Percentiles rank a stretch among this genome's conserved stretches.
Conservation (phyloP, 352 stramenopile species). For the Phytophthora sojae region DNA sequence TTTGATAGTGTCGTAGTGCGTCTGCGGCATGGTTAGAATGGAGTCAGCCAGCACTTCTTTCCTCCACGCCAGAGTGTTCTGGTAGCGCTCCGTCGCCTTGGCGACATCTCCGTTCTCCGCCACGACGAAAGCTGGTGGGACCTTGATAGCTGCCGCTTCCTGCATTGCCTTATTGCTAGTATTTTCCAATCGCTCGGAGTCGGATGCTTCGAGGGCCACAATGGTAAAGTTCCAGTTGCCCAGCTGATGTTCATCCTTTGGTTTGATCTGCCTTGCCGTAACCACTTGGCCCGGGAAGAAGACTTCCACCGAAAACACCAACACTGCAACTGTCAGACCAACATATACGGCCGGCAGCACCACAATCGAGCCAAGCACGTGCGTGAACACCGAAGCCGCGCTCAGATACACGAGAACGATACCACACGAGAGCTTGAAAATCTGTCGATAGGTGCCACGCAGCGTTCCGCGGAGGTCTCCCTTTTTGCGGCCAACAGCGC, state of each 20-base stretch:
- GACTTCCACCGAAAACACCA: slow-evolving; percentile 68
- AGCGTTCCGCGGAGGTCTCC: slow-evolving; percentile 58
- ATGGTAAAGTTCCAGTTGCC: slow-evolving; percentile 75
- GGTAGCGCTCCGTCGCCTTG: slow-evolving; percentile 70
- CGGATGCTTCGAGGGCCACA: slow-evolving; percentile 63
- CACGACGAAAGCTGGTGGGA: slow-evolving; percentile 68
- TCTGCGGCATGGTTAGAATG: slow-evolving; percentile 68
- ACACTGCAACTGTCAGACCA: slow-evolving; percentile 43
- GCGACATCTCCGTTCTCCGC: slow-evolving; percentile 71
- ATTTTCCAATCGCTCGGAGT: slow-evolving; percentile 51
- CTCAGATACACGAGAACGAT: slow-evolving; percentile 65
- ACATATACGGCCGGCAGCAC: slow-evolving; percentile 66
- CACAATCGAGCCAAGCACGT: slow-evolving; percentile 57
- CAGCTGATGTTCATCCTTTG: slow-evolving; percentile 20
- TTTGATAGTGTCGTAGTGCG: slow-evolving; percentile 76
- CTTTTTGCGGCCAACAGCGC: slow-evolving; percentile 29
- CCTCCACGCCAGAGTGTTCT: slow-evolving; percentile 75
- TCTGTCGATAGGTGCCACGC: slow-evolving; percentile 64
- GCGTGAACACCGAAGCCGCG: slow-evolving; percentile 57
- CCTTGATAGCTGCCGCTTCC: slow-evolving; percentile 26
- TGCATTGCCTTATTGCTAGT: slow-evolving; percentile 18
- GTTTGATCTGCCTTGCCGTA: slow-evolving; percentile 39
- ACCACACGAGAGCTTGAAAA: slow-evolving; percentile 66
- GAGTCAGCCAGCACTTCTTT: slow-evolving; percentile 77
- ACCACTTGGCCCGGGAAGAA: slow-evolving; percentile 62